A percentile compares a stretch with the other conserved stretches of the same genome.
These are phyloP conservation scores for Cucumis cinereus DNA, from an alignment of 306 rosid species.

Conservation along the genomic window DNA sequence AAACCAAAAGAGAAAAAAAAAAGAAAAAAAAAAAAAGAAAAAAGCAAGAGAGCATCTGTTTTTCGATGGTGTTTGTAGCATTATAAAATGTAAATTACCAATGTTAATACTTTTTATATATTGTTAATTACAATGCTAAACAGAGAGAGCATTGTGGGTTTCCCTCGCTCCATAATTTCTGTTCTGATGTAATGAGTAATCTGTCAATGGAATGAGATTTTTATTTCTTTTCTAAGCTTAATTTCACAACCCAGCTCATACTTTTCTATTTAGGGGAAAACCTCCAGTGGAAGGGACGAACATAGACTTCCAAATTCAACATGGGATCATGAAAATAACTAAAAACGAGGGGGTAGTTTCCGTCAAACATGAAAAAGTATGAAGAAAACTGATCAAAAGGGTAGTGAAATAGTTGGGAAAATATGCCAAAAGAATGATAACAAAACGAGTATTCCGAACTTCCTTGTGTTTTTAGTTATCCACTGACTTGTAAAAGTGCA, in stretches of 20 bases:
- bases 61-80: slow-evolving; percentile 36
- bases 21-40: background rate
- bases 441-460: background rate
- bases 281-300: background rate
- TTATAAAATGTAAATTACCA: slow-evolving; percentile 43
- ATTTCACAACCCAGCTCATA: background rate
- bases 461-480: background rate
- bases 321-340: background rate
- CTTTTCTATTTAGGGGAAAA: background rate
- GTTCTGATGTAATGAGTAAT: slow-evolving; percentile 1
- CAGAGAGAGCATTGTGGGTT: slow-evolving; percentile 18
- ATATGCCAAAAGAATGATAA: background rate
- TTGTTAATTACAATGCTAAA: slow-evolving; percentile 18
- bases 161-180: slow-evolving; percentile 22
- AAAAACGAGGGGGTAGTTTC: background rate
- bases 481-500: background rate
- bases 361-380: background rate
- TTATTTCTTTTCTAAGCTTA: background rate
- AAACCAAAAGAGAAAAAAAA: background rate
- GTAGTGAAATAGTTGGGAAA: background rate
- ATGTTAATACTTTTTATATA: slow-evolving; percentile 14
- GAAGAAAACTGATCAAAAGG: background rate
- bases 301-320: background rate
- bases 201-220: slow-evolving; percentile 1
- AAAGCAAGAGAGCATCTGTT: background rate